Evolutionary conservation across 306 rosid genomes (phyloP).

Genomic region (Nissolia schottii): DNA sequence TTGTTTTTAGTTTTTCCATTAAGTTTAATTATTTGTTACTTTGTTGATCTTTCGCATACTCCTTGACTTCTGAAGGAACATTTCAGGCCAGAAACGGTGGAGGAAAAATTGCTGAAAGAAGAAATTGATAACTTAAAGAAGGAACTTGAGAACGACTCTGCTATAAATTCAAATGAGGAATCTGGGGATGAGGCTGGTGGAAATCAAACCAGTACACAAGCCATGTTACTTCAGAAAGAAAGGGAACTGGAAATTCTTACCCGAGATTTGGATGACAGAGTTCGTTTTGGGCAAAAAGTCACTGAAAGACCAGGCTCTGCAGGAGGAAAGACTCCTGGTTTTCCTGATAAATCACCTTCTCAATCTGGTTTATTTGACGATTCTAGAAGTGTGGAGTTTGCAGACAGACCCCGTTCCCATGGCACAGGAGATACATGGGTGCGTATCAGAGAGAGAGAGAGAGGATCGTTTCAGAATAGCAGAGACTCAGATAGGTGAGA

Average conservation of each 20-base stretch:
- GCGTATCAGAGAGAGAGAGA: slow-evolving; percentile 67
- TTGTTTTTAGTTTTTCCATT: neutral
- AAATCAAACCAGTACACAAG: slow-evolving; percentile 31
- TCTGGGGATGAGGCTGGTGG: slow-evolving; percentile 44
- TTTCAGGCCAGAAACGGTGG: slow-evolving; percentile 75
- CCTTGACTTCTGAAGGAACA: slow-evolving; percentile 29
- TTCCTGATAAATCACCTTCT: slow-evolving; percentile 66
- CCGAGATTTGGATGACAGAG: slow-evolving; percentile 74
- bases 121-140: slow-evolving; percentile 70
- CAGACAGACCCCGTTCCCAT: slow-evolving; percentile 74
- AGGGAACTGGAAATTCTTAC: slow-evolving; percentile 62
- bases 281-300: slow-evolving; percentile 88
- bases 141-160: slow-evolving; percentile 53
- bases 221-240: slow-evolving; percentile 46
- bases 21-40: neutral
- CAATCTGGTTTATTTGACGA: slow-evolving; percentile 76
- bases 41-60: slow-evolving; percentile 16
- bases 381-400: slow-evolving; percentile 56
- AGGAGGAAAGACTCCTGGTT: slow-evolving; percentile 53
- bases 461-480: slow-evolving; percentile 56
- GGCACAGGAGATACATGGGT: slow-evolving; percentile 72
- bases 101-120: slow-evolving; percentile 74
- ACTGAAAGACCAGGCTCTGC: slow-evolving; percentile 84
- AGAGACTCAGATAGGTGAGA: slow-evolving; percentile 73
- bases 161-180: slow-evolving; percentile 37